Percentiles rank a stretch among this genome's conserved stretches.
Evolutionary conservation across 495 filamentous ascomycete genomes (phyloP).

Genomic region (Penicillium desertorum): DNA sequence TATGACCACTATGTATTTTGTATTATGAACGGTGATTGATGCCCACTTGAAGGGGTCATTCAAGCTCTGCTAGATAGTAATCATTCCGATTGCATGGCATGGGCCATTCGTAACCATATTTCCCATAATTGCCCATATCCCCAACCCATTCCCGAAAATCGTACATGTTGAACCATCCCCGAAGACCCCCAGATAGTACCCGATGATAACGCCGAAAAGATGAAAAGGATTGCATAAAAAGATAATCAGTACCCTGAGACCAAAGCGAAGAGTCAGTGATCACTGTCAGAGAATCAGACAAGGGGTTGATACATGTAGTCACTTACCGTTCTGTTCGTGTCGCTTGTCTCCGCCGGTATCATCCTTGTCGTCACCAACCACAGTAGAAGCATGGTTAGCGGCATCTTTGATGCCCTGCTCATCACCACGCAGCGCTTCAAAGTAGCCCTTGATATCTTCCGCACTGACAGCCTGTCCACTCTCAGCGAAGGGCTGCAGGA

Average conservation of each 20-base stretch:
- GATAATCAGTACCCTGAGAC: conserved; percentile 20
- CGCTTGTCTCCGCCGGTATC: conserved; percentile 26
- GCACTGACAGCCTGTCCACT: conserved; percentile 80
- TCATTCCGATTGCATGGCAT: not conserved
- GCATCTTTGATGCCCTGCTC: conserved; percentile 56
- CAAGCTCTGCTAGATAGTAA: not conserved
- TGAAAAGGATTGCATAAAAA: not conserved
- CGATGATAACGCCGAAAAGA: not conserved
- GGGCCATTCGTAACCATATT: not conserved
- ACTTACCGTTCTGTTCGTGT: conserved; percentile 44
- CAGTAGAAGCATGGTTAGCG: conserved; percentile 35
- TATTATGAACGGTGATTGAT: not conserved
- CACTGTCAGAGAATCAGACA: not conserved
- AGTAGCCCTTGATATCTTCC: conserved; percentile 94
- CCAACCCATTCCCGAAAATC: not conserved
- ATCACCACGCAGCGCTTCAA: conserved; percentile 90
- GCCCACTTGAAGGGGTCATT: not conserved
- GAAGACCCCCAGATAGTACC: not conserved
- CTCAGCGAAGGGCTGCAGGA: conserved; percentile 90
- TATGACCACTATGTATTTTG: not conserved
- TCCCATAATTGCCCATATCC: not conserved
- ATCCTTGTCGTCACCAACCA: conserved; percentile 19
- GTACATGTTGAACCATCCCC: conserved; percentile 3
- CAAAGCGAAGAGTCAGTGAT: not conserved
- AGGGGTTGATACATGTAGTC: not conserved